phyloP scores from a whole-genome alignment of 1,284 basidiomycete genomes.

The Pseudozyma thailandica region DNA sequence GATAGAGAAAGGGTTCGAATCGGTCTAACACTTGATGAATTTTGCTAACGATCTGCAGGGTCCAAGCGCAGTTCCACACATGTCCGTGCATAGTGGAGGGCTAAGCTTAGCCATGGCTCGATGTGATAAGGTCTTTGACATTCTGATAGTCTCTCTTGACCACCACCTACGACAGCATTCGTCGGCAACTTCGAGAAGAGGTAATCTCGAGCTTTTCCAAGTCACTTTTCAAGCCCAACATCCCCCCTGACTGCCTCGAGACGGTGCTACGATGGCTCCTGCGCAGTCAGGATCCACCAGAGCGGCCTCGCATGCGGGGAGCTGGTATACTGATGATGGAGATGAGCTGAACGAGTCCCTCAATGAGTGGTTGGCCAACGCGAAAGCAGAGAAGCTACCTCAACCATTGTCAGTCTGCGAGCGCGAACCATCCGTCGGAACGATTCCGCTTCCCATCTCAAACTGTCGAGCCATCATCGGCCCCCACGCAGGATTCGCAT shows the following conservation, averaged over 20 bases:
- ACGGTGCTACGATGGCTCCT: slow-evolving; percentile 21
- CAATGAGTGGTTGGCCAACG: slow-evolving; percentile 35
- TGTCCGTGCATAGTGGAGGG: not conserved
- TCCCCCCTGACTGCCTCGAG: not conserved
- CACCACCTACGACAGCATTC: too few relatives aligned
- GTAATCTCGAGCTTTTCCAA: too few relatives aligned
- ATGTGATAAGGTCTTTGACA: too few relatives aligned
- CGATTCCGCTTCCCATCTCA: slow-evolving; percentile 75
- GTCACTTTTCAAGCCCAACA: not conserved
- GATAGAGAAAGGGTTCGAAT: not conserved
- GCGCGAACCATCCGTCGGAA: slow-evolving; percentile 22
- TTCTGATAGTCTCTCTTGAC: too few relatives aligned
- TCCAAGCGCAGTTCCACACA: slow-evolving; percentile 6
- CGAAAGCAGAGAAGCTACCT: slow-evolving; percentile 8
- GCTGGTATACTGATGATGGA: slow-evolving; percentile 87
- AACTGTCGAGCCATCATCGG: slow-evolving; percentile 92
- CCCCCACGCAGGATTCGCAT: slow-evolving; percentile 97
- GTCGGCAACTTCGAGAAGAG: too few relatives aligned
- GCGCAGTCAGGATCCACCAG: slow-evolving; percentile 19
- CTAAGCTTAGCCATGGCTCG: too few relatives aligned
- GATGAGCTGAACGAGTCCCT: slow-evolving; percentile 36
- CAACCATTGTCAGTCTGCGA: slow-evolving; percentile 16
- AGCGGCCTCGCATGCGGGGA: slow-evolving; percentile 84
- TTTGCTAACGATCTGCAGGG: slow-evolving; percentile 23
- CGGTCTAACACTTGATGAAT: not conserved